A percentile compares a stretch with the other conserved stretches of the same genome.
phyloP scores from a whole-genome alignment of 352 stramenopile genomes.

The Pythium phragmitis region DNA sequence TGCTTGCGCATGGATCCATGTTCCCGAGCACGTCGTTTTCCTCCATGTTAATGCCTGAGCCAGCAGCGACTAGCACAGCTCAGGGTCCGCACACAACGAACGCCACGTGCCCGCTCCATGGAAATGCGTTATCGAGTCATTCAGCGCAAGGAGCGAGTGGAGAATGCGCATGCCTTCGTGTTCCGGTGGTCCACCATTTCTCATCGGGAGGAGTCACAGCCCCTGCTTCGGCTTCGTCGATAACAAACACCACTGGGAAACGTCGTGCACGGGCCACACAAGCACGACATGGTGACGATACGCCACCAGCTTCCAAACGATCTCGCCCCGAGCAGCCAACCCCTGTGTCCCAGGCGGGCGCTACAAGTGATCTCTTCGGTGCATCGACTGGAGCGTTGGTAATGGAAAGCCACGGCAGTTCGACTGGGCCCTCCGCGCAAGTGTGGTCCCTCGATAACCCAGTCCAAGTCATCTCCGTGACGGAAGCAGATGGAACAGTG shows the following conservation, averaged over 20 bases:
- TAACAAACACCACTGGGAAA: not conserved
- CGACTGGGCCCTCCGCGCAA: slow-evolving; percentile 12
- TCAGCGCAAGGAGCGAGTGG: not conserved
- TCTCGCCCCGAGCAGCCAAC: not conserved
- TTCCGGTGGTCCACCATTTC: slow-evolving; percentile 8
- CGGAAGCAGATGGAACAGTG: slow-evolving; percentile 26
- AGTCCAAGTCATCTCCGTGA: slow-evolving; percentile 23
- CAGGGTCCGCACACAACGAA: slow-evolving; percentile 4
- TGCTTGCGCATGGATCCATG: slow-evolving; percentile 10
- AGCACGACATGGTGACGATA: not conserved
- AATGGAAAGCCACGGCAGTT: not conserved
- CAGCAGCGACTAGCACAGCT: not conserved
- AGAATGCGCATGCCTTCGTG: slow-evolving; percentile 15
- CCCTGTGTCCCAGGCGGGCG: too few species aligned
- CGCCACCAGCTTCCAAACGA: slow-evolving; percentile 1
- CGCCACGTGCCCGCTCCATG: slow-evolving; percentile 18
- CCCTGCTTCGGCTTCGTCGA: not conserved
- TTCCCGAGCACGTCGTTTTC: slow-evolving; percentile 7
- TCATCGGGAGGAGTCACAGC: not conserved
- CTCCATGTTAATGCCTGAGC: not conserved
- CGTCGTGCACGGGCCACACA: not conserved
- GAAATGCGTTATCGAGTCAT: not conserved
- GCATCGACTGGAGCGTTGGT: not conserved
- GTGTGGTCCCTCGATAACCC: slow-evolving; percentile 23
- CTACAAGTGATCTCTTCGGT: not conserved